Evolutionary conservation across 2,329 filamentous ascomycete species (phyloP).

Genomic region (Colletotrichum coccodes): DNA sequence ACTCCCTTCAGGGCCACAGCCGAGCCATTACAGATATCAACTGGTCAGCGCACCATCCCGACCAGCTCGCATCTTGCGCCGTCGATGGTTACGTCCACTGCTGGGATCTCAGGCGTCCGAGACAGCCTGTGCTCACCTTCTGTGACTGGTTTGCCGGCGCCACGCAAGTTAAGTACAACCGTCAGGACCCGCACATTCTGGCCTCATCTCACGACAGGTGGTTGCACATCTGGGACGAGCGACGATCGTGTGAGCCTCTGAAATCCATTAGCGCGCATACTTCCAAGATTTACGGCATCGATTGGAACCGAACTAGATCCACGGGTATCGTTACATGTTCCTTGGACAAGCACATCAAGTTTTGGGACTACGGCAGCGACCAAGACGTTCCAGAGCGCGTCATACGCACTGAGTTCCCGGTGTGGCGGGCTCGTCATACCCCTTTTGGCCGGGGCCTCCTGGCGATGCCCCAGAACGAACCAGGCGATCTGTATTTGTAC

Average conservation of each 20-base stretch:
- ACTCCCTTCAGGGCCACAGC: constrained; percentile 84
- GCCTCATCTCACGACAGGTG: constrained; percentile 92
- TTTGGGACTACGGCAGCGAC: constrained; percentile 82
- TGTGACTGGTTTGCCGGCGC: constrained; percentile 95
- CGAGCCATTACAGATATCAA: constrained; percentile 96
- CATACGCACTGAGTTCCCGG: constrained; percentile 84
- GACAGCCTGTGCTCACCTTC: constrained; percentile 80
- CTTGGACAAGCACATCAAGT: constrained; percentile 90
- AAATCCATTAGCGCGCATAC: constrained; percentile 87
- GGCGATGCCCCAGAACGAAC: constrained; percentile 92
- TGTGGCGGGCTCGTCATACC: constrained; percentile 91
- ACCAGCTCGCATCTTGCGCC: constrained; percentile 88
- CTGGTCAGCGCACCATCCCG: constrained; percentile 92
- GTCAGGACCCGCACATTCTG: constrained; percentile 85
- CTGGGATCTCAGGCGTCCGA: constrained; percentile 85
- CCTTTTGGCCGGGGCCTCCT: constrained; percentile 88
- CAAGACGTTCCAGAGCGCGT: constrained; percentile 77
- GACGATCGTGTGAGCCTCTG: constrained; percentile 80
- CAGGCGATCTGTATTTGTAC: constrained; percentile 86
- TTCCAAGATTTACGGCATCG: constrained; percentile 94
- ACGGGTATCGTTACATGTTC: constrained; percentile 87
- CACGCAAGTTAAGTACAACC: constrained; percentile 95
- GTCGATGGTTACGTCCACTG: constrained; percentile 94
- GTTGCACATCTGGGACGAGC: constrained; percentile 90
- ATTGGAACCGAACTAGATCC: constrained; percentile 86